Conservation (phyloP, 2,329 filamentous ascomycete species). For the Aspergillus udagawae region DNA sequence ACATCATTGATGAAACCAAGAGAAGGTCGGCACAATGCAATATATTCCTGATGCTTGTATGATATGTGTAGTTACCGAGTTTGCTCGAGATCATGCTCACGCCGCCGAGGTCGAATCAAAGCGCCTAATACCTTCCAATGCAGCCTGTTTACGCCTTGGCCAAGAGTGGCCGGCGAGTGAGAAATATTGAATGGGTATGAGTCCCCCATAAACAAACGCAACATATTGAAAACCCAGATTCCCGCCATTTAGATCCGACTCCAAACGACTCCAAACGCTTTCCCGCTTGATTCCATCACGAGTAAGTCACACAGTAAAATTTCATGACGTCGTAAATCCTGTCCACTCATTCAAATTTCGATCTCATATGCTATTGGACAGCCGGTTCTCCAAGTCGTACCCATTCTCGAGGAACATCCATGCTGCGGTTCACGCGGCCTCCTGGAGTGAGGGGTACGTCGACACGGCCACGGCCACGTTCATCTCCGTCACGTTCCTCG, state of each 20-base stretch:
- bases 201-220: neutral
- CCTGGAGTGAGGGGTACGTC: conserved; percentile 63
- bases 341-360: neutral
- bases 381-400: conserved; percentile 35
- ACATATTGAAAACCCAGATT: neutral
- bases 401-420: conserved; percentile 60
- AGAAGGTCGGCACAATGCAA: neutral
- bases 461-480: conserved; percentile 41
- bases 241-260: neutral
- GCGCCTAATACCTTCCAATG: neutral
- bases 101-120: neutral
- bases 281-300: neutral
- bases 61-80: neutral
- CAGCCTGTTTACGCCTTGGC: neutral
- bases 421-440: conserved; percentile 58
- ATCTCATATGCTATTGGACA: conserved; percentile 11
- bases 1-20: neutral
- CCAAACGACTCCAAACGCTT: neutral
- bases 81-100: neutral
- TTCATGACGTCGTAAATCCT: conserved; percentile 10
- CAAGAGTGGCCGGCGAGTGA: neutral
- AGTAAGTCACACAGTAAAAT: neutral
- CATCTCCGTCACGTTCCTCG: conserved; percentile 60
- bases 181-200: neutral
- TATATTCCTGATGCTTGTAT: neutral